phyloP scores from a whole-genome alignment of 73 alveolate species.

The Urostyla sp. region DNA sequence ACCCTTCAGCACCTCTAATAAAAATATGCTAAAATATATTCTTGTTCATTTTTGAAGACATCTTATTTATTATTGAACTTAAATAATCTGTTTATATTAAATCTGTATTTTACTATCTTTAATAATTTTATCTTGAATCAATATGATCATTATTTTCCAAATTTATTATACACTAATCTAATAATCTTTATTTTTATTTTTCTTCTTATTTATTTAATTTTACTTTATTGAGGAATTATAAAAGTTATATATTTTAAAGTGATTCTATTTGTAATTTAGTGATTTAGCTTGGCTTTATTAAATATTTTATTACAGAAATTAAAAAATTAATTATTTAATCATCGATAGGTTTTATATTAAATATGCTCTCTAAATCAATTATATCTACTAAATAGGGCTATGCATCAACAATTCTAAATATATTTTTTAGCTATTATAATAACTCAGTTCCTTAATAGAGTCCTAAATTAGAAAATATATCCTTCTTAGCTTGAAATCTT shows the following conservation, averaged over 20 bases:
- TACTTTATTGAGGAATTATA: neutral
- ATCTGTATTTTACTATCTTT: neutral
- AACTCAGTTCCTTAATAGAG: neutral
- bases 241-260: neutral
- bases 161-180: neutral
- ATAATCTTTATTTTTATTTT: neutral
- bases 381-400: slow-evolving; percentile 27
- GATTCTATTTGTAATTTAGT: neutral
- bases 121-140: neutral
- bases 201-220: slow-evolving; percentile 16
- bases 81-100: slow-evolving; percentile 15
- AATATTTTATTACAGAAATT: neutral
- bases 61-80: neutral
- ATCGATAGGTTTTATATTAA: neutral
- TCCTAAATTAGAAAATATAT: neutral
- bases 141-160: neutral
- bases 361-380: slow-evolving; percentile 9
- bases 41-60: slow-evolving; percentile 11
- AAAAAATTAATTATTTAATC: neutral
- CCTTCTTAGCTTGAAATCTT: neutral
- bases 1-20: slow-evolving; percentile 41
- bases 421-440: neutral
- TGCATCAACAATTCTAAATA: slow-evolving; percentile 34
- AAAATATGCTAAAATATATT: slow-evolving; percentile 40
- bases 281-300: neutral